phyloP scores from a whole-genome alignment of 2,329 filamentous ascomycete species.

The Monosporascus sp. region DNA sequence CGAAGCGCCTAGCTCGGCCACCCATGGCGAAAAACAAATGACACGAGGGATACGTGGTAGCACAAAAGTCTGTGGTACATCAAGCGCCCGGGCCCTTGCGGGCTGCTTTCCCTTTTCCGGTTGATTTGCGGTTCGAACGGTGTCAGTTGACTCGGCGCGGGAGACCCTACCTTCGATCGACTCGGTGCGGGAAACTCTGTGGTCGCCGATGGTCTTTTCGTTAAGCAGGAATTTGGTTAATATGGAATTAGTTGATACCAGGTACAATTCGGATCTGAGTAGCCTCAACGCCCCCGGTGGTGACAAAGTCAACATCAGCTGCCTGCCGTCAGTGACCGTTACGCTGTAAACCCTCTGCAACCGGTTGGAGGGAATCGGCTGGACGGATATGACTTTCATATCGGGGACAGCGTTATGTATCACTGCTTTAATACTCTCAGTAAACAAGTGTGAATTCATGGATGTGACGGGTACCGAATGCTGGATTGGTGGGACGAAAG shows the following conservation, averaged over 20 bases:
- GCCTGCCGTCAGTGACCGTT: conserved; percentile 34
- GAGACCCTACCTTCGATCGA: not conserved
- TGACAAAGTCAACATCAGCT: conserved; percentile 37
- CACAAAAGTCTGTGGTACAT: conserved; percentile 13
- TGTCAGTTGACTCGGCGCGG: not conserved
- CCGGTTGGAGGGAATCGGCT: conserved; percentile 29
- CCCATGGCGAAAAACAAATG: conserved; percentile 31
- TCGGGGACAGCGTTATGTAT: conserved; percentile 29
- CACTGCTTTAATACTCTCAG: conserved; percentile 30
- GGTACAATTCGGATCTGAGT: conserved; percentile 41
- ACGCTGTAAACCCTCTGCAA: conserved; percentile 39
- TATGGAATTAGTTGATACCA: conserved; percentile 39
- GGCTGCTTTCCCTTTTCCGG: not conserved
- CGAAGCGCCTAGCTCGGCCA: conserved; percentile 25
- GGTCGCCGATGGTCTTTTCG: not conserved
- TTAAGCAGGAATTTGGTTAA: conserved; percentile 39
- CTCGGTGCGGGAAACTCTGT: not conserved
- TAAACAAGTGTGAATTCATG: conserved; percentile 30
- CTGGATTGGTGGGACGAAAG: conserved; percentile 19
- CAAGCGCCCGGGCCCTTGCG: conserved; percentile 4
- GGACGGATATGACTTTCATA: conserved; percentile 28
- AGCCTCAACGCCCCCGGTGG: conserved; percentile 37
- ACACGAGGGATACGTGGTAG: conserved; percentile 34
- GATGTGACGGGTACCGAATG: conserved; percentile 16
- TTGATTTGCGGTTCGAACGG: not conserved